Conservation (phyloP, 805 yeast species). For the Saturnispora diversa region DNA sequence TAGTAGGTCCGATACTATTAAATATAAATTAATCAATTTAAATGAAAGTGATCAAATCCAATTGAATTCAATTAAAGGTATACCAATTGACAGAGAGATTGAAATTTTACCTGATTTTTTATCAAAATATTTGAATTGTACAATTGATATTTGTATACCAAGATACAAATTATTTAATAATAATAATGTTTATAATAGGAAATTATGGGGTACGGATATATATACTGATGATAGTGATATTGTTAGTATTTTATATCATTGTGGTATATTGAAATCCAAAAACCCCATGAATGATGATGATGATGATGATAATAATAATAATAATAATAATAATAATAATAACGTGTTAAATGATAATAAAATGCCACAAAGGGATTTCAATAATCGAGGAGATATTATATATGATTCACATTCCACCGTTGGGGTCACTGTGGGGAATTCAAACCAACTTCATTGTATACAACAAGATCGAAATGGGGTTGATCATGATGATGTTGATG, state of each 20-base stretch:
- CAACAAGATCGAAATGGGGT: slow-evolving; percentile 21
- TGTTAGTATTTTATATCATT: slow-evolving; percentile 63
- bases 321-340: too few relatives aligned
- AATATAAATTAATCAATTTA: slow-evolving; percentile 1
- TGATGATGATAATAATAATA: too few relatives aligned
- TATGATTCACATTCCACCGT: slow-evolving; percentile 18
- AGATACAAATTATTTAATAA: slow-evolving; percentile 33
- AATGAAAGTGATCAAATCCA: neutral
- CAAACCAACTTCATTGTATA: slow-evolving; percentile 27
- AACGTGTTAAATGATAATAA: too few relatives aligned
- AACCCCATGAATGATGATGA: slow-evolving; percentile 20
- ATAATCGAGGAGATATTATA: slow-evolving; percentile 7
- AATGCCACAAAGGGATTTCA: too few relatives aligned
- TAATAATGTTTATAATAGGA: slow-evolving; percentile 40
- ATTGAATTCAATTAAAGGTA: neutral
- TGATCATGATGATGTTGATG: slow-evolving; percentile 24
- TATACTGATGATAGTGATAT: slow-evolving; percentile 93
- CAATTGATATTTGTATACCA: slow-evolving; percentile 52
- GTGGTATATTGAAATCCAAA: slow-evolving; percentile 49
- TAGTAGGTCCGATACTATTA: neutral
- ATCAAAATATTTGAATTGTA: slow-evolving; percentile 35
- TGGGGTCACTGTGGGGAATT: slow-evolving; percentile 36
- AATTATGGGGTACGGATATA: slow-evolving; percentile 85
- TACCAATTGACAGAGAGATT: slow-evolving; percentile 9
- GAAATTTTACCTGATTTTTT: slow-evolving; percentile 27